phyloP scores from a whole-genome alignment of 2,329 filamentous ascomycete genomes.

The Dothidotthia symphoricarpi region DNA sequence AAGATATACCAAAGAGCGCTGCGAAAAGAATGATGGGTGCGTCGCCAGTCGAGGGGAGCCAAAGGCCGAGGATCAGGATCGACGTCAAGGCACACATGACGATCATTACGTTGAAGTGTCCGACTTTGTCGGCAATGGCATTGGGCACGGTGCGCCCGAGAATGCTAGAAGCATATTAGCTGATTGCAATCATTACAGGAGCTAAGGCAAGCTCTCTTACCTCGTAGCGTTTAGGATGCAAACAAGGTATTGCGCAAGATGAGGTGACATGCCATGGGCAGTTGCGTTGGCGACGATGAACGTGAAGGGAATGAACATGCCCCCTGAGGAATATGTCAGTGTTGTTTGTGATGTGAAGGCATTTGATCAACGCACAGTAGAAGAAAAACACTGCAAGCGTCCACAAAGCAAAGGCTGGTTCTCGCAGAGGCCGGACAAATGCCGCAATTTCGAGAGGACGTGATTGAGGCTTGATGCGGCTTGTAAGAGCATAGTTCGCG shows the following conservation, averaged over 20 bases:
- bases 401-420: slow-evolving; percentile 21
- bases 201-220: too few species aligned
- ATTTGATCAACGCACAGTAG: too few species aligned
- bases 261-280: slow-evolving; percentile 45
- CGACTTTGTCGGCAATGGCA: slow-evolving; percentile 50
- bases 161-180: too few species aligned
- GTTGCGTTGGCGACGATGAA: slow-evolving; percentile 45
- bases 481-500: too few species aligned
- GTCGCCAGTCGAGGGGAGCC: slow-evolving; percentile 44
- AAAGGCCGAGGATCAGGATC: slow-evolving; percentile 43
- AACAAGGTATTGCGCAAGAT: slow-evolving; percentile 52
- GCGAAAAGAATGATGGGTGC: slow-evolving; percentile 37
- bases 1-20: slow-evolving; percentile 57
- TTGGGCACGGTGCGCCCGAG: slow-evolving; percentile 56
- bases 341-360: too few species aligned
- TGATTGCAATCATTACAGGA: too few species aligned
- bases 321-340: too few species aligned
- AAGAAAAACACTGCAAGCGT: too few species aligned
- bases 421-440: too few species aligned
- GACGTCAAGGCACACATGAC: slow-evolving; percentile 48
- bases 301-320: slow-evolving; percentile 57
- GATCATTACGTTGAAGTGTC: slow-evolving; percentile 53
- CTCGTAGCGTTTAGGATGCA: slow-evolving; percentile 47
- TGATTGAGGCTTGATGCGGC: too few species aligned
- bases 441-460: too few species aligned